These are phyloP conservation scores for Atkinsonella texensis DNA, from an alignment of 2,329 filamentous ascomycete species.

Conservation along the genomic window DNA sequence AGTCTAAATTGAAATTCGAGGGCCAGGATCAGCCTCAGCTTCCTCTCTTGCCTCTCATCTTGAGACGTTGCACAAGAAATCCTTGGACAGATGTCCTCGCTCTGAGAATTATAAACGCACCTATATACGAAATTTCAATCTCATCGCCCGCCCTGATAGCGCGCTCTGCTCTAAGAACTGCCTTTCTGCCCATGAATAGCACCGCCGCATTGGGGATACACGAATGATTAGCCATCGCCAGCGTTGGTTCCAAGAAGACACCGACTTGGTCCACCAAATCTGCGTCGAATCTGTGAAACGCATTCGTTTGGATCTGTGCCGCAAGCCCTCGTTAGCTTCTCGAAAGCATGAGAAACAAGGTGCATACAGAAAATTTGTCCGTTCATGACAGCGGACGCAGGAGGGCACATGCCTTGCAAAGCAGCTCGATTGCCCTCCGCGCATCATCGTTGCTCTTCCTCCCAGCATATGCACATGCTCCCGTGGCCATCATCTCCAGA, in stretches of 20 bases:
- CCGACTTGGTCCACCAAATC: slow-evolving; percentile 38
- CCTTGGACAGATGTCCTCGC: neutral
- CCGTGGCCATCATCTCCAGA: slow-evolving; percentile 35
- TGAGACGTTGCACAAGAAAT: neutral
- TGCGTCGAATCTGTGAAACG: slow-evolving; percentile 43
- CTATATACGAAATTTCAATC: slow-evolving; percentile 50
- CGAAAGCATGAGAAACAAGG: neutral
- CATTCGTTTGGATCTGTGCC: slow-evolving; percentile 45
- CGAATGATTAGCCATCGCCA: slow-evolving; percentile 52
- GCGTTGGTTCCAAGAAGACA: slow-evolving; percentile 41
- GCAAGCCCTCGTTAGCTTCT: neutral
- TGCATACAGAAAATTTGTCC: no score
- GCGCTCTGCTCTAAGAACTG: slow-evolving; percentile 36
- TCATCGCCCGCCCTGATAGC: slow-evolving; percentile 41
- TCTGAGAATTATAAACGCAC: slow-evolving; percentile 21
- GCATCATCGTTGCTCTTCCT: slow-evolving; percentile 24
- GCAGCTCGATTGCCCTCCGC: slow-evolving; percentile 29
- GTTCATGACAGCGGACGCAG: no score
- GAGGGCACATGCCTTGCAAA: slow-evolving; percentile 37
- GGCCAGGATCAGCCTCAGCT: no score
- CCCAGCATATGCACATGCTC: slow-evolving; percentile 29
- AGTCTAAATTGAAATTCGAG: slow-evolving; percentile 25
- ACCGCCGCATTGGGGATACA: slow-evolving; percentile 49
- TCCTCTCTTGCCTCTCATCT: no score
- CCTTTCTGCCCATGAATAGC: slow-evolving; percentile 38